Evolutionary conservation across 2,329 filamentous ascomycete species (phyloP), one percentile per base, ranked within the genome.

Genomic region (Lojkania enalia): DNA sequence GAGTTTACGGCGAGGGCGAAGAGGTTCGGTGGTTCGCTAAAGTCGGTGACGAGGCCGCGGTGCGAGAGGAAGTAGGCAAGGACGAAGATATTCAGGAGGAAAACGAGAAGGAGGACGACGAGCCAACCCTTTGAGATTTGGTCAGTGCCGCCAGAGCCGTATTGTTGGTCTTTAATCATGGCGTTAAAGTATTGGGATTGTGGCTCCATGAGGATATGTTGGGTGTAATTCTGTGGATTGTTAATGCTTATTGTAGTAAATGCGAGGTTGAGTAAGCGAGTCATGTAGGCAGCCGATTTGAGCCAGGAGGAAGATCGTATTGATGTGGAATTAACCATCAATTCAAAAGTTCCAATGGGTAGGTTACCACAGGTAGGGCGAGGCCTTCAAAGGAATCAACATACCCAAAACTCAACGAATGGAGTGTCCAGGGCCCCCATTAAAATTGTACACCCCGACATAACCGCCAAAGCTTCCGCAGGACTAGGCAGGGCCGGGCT

Each of bases 21-120:
- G 2, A 90, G 71, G 60, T 90, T 90, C 42, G 85, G 82, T 1
- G 87, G 86, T 58, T 92, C 87, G 0, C 84, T 87, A 60, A 87
- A 90, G 70, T 92, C 88, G 1, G 86, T 90, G 5, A 92, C 81
- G 16, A 88, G 77, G 1, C 81, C 80, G 62, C 51, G 78, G 41
- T 81, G 74, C 35, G 80, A 60, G 39, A 85, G 64, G 51, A 86
- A 76, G 67, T 89, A 90, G 2, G 72, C 58, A 0, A 89, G 71
- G 44, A 85, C 87, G 29, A 85, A 71, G 19, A 84, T 47, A 61
- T 88, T 90, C 56, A 87, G 81, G 18, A 80, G 51, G 57, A 90
- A 87, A 1, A 87, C 83, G 12, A 83, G 67, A 1, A 78, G 59
- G 0, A 92, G 78, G 0, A 90, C 76, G 1, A 83, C 44, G 59